Evolutionary conservation across 768 basidiomycete genomes (phyloP), one percentile per base, ranked within the genome.

Genomic region (Kwoniella europaea): DNA sequence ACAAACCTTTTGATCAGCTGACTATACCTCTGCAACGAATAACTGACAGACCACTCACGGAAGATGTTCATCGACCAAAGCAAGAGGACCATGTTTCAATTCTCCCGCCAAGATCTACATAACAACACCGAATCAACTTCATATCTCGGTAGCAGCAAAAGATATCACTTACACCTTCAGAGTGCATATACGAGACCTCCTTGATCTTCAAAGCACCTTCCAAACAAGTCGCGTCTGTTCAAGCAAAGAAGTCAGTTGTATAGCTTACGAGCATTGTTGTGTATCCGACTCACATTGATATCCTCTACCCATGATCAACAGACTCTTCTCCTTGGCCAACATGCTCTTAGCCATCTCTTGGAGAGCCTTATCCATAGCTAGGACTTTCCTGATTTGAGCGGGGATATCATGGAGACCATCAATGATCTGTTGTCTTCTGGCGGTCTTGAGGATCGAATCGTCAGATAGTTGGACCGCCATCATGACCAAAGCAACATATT

Each of bases 131-230:
- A 43, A 53, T 56, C 63, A 57, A 58, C 9, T 7, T 24, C 54
- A 2, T 64, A 62, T 76, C 63, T 13, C 10, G 3, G 18, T 12
- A 24, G 1, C 50, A n/a, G 15, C 6, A 61, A 44, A 43, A 64
- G 42, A 63, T 13, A 50, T 46, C 71, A 68, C 82, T 73, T 85
- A 72, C 77, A 84, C 85, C 85, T 77, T 86, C 85, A 54, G 79
- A 82, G 75, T 86, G 85, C 82, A 84, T 86, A 86, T 98, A 98
- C 67, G 92, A 92, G 84, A 98, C 95, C 87, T 98, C 97, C 86
- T 99, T 99, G 86, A 99, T 98, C 88, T 99, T 99, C 79, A 99
- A 86, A 7, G 97, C 97, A 67, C 95, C 97, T 84, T 99, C 97
- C 58, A 99, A 87, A 85, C 96, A 98, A 7, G 97, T 99, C 7